Base-by-base conservation (phyloP, 1,139 yeast genomes). In the Yamadazyma dendronema region DNA sequence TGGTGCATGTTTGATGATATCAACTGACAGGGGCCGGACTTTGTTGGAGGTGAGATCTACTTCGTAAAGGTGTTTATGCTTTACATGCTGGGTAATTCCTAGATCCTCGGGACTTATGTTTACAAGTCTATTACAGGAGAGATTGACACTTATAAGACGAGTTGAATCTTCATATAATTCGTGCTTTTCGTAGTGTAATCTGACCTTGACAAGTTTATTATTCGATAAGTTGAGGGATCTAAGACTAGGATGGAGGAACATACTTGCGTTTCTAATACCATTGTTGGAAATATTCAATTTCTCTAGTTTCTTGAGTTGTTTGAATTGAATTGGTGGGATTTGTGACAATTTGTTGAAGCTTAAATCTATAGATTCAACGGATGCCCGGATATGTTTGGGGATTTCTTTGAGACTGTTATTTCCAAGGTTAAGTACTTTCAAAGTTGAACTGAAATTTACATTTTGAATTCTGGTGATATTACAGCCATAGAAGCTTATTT, bases 401-500 rank as follows among this genome's bases (percentile, higher is more conserved):
- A 38, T 6, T 7, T 17, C 28, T 7, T 33, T 36, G 13, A 56
- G 15, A 12, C 36, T 31, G 36, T 56, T 56, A 17, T 44, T 45
- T 2, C 55, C 46, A 26, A 55, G 37, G 24, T 43, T 42, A 17
- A 53, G 36, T 13, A 35, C 36, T 15, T 31, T 38, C n/a, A 55
- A 39, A 3, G 38, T 37, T 6, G 24, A 31, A 11, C 42, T 48
- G 40, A 53, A 50, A 2, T 37, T 32, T 3, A 56, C 40, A 26
- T 48, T 47, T 15, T 39, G 35, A 21, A 57, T 36, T 7, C 32
- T 30, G 1, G 17, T 27, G 1, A 57, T 41, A 9, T 42, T 43
- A 40, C 62, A 55, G 0, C 61, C 62, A 31, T 41, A 44, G 17
- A 54, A 38, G 38, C 60, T 55, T 31, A 59, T 41, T 30, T 56